Evolutionary conservation across 129 eudicot species (phyloP).

Genomic region (Rutidosis leptorrhynchoides): DNA sequence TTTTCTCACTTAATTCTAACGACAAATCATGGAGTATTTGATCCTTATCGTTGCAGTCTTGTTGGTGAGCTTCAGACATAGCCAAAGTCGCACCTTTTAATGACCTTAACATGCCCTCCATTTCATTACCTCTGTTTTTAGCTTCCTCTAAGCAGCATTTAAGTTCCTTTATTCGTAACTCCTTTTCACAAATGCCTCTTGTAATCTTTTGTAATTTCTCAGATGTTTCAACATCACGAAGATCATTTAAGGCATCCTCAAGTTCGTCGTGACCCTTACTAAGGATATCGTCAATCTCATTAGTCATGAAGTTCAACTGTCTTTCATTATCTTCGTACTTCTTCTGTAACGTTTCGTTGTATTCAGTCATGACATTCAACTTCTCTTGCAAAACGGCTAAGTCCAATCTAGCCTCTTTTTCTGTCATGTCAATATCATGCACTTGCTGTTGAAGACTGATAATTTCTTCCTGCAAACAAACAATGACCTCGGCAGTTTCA

Average conservation of each 20-base stretch:
- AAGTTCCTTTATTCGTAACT: constrained; percentile 61
- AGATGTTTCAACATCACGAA: constrained; percentile 45
- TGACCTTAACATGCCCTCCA: constrained; percentile 85
- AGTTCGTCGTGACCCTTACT: constrained; percentile 64
- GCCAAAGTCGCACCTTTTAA: constrained; percentile 81
- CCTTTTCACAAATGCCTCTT: constrained; percentile 61
- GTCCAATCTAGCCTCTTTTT: constrained; percentile 42
- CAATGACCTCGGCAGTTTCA: constrained; percentile 95
- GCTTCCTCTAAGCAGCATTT: constrained; percentile 62
- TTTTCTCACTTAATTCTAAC: constrained; percentile 46
- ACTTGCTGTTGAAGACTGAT: constrained; percentile 67
- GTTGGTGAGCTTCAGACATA: constrained; percentile 81
- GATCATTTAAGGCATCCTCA: constrained; percentile 50
- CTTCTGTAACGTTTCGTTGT: constrained; percentile 43
- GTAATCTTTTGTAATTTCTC: constrained; percentile 63
- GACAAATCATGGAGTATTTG: constrained; percentile 42
- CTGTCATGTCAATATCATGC: constrained; percentile 46
- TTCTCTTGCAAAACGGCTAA: constrained; percentile 40
- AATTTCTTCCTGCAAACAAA: constrained; percentile 91
- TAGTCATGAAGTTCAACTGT: constrained; percentile 35
- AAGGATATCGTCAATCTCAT: constrained; percentile 68
- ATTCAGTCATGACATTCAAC: constrained; percentile 30
- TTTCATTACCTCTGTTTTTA: constrained; percentile 46
- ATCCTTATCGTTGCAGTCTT: constrained; percentile 68
- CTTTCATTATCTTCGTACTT: constrained; percentile 49